Base-by-base conservation (phyloP, 176 grass and related monocot species). In the Aegilops sharonensis region DNA sequence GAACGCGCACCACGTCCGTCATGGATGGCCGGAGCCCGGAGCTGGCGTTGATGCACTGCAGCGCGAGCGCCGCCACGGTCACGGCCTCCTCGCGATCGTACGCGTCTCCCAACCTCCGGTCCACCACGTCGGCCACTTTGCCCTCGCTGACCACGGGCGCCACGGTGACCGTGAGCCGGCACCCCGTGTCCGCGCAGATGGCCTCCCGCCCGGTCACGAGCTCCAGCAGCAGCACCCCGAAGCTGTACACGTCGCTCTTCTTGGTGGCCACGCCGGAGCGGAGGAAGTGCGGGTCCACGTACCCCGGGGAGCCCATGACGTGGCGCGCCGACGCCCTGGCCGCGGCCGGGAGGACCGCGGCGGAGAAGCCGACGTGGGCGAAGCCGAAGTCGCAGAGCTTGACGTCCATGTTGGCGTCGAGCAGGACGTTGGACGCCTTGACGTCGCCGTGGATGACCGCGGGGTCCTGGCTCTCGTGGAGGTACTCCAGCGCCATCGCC, bases 171-270 rank as follows among this genome's bases (percentile, higher is more conserved):
- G 95, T 79, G 81, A 97, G 88, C 10, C 88, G 86, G 69, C 74
- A 13, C 0, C 89, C 90, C 30, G 81, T 87, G 66, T 83, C 84
- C 1, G 80, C 72, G 81, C 91, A 90, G 29, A 89, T 91, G 32
- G 95, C 95, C 75, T 94, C 89, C 34, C 70, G 18, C 0, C 95
- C 95, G 4, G 92, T 92, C 0, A 98, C 72, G 11, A 98, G 91
- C 73, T 98, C 95, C 0, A 98, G 40, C 11, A 98, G n/a, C 12
- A 98, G 91, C 2, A 98, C 96, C 1, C 96, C 96, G 18, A 94
- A 98, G 76, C 96, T 98, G 35, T 98, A 98, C 3, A 94, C 96
- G 20, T 98, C 78, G 73, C 82, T 97, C 91, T 94, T 92, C 85
- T 93, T 97, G 30, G 91, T 89, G 69, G 93, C 73, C 59, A 91